Base-by-base conservation (phyloP, 352 stramenopile species). In the Phytophthora boehmeriae region DNA sequence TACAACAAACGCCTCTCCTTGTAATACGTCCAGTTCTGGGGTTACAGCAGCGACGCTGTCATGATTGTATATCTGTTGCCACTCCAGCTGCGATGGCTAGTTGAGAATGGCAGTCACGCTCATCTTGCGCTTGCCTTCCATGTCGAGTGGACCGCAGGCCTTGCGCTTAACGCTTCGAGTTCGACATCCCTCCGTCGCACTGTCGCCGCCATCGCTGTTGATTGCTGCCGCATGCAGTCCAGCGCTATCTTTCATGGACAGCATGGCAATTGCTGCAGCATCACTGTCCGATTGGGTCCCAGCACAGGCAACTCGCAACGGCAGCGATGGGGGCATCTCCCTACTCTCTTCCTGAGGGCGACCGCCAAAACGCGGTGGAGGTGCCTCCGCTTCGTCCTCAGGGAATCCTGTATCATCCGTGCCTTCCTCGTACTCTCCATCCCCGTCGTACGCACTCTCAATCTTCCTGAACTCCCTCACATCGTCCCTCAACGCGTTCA, bases 21-120 rank as follows among this genome's bases (percentile, higher is more conserved):
- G 48, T 44, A 36, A 36, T 36, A 36, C 27, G 34, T 44, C 22
- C 20, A 53, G 39, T 38, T 59, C 9, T 47, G 34, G 30, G 50
- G 35, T n/a, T 62, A 38, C 47, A 41, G 42, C 55, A 49, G 30
- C 34, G 23, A 28, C 14, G 13, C 28, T 63, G 51, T 55, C 47
- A 30, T 43, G 38, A 16, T 47, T 38, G 9, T 49, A 41, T 54
- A 19, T 50, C 28, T 53, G 47, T 19, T 30, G 27, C 30, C 60
- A 44, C 20, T 27, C 30, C 45, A 32, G 23, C 28, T 49, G 36
- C 16, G 46, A 4, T 58, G 30, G 35, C 65, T 83, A 95, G 71
- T 95, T 95, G 54, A 95, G 78, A 75, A 95, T 93, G 42, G 85
- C 89, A 16, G 87, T 87, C 41, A 95, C 86, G 51, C 85, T 93